Evolutionary conservation across 371 early-diverging fungal species (phyloP).

Genomic region (Blakeslea trispora): DNA sequence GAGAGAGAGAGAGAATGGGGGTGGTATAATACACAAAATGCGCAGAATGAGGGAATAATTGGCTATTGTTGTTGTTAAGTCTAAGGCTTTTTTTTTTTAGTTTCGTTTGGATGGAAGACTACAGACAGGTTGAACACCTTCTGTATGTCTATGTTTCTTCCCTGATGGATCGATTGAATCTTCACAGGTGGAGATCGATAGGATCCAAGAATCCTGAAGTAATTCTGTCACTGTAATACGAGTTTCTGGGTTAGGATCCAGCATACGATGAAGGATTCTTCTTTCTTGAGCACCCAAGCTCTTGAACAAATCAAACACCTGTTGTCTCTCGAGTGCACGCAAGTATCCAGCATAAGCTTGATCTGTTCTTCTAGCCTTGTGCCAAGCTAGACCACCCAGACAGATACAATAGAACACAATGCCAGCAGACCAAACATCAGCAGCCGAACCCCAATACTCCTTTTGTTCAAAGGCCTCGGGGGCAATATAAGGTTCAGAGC

Average conservation of each 20-base stretch:
- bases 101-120: background rate
- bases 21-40: too few relatives aligned
- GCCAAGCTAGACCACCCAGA: conserved; percentile 64
- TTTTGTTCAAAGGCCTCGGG: conserved; percentile 77
- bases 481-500: conserved; percentile 91
- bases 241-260: conserved; percentile 48
- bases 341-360: conserved; percentile 58
- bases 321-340: conserved; percentile 41
- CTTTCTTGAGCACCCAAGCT: conserved; percentile 57
- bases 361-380: conserved; percentile 67
- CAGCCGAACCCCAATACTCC: conserved; percentile 77
- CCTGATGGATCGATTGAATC: conserved; percentile 14
- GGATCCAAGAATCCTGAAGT: conserved; percentile 70
- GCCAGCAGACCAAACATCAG: conserved; percentile 86
- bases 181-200: conserved; percentile 47
- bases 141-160: conserved; percentile 21
- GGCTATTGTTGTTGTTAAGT: too few relatives aligned
- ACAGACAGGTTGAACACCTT: conserved; percentile 25
- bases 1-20: too few relatives aligned
- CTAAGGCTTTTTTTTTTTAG: too few relatives aligned
- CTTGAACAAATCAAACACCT: conserved; percentile 63
- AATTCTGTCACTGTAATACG: conserved; percentile 63
- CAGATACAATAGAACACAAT: conserved; percentile 80
- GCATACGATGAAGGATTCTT: conserved; percentile 53
- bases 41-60: too few relatives aligned